A percentile compares a stretch with the other conserved stretches of the same genome.
phyloP scores from a whole-genome alignment of 352 stramenopile species.

The Paralagenidium karlingii region DNA sequence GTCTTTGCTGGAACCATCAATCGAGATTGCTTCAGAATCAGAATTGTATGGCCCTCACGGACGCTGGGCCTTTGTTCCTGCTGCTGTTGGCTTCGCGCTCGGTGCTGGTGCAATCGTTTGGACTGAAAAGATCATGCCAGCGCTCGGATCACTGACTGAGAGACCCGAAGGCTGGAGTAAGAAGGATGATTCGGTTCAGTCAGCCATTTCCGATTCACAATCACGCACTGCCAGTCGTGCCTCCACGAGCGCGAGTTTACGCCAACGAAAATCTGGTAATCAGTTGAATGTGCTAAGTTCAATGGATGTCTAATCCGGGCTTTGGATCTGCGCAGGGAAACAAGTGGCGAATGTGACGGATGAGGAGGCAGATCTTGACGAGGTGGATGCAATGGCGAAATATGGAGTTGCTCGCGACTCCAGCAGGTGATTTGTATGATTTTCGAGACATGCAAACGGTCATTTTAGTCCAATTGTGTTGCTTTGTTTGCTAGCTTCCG shows the following conservation, averaged over 20 bases:
- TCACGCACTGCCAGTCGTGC: not conserved
- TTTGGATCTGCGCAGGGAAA: too few relatives aligned
- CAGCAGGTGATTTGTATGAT: conserved; percentile 2
- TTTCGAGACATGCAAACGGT: too few relatives aligned
- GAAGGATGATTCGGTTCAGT: conserved; percentile 19
- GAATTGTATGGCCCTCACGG: conserved; percentile 60
- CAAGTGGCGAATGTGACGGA: too few relatives aligned
- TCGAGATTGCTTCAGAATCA: conserved; percentile 78
- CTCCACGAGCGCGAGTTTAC: not conserved
- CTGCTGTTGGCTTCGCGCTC: conserved; percentile 71
- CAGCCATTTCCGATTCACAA: not conserved
- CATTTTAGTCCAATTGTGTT: not conserved
- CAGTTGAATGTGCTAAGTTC: too few relatives aligned
- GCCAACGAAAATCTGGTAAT: not conserved
- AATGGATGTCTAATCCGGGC: too few relatives aligned
- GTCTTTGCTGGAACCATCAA: conserved; percentile 73
- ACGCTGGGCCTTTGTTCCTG: conserved; percentile 69
- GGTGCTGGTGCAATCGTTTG: conserved; percentile 60
- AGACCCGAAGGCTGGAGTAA: conserved; percentile 31
- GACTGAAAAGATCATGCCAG: conserved; percentile 50
- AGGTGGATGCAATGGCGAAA: not conserved
- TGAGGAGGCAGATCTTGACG: too few relatives aligned
- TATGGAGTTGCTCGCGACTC: not conserved
- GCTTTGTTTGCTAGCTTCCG: conserved; percentile 26
- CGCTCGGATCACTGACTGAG: conserved; percentile 31